Evolutionary conservation across 2,329 filamentous ascomycete genomes (phyloP).

Genomic region (Verticillium nonalfalfae): DNA sequence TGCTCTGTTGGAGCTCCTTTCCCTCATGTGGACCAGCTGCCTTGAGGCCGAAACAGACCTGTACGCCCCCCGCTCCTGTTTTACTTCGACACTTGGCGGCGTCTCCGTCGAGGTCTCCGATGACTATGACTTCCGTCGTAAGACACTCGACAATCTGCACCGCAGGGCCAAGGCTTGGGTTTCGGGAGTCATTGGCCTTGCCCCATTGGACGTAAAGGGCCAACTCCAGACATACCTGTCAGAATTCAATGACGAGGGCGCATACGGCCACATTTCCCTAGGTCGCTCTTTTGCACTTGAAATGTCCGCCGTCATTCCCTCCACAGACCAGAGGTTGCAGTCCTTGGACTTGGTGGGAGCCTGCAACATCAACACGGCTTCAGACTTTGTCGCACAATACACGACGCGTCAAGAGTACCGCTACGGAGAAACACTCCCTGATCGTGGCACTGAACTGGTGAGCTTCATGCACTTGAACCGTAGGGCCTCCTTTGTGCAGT

Average conservation of each 20-base stretch:
- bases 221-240: constrained; percentile 94
- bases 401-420: constrained; percentile 95
- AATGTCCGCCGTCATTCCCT: constrained; percentile 80
- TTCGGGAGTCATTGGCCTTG: constrained; percentile 69
- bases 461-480: constrained; percentile 51
- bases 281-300: constrained; percentile 92
- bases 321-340: constrained; percentile 76
- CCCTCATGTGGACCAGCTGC: constrained; percentile 92
- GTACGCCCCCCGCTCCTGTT: constrained; percentile 79
- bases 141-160: constrained; percentile 73
- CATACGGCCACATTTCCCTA: constrained; percentile 85
- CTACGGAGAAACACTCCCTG: constrained; percentile 70
- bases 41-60: constrained; percentile 91
- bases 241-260: constrained; percentile 85
- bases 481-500: constrained; percentile 44
- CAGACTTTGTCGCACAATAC: constrained; percentile 95
- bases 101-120: constrained; percentile 90
- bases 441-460: constrained; percentile 61
- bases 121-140: constrained; percentile 75
- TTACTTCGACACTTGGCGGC: constrained; percentile 68
- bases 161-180: constrained; percentile 78
- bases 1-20: constrained; percentile 83
- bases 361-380: constrained; percentile 79
- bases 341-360: constrained; percentile 73
- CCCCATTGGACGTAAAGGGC: constrained; percentile 90